phyloP scores from a whole-genome alignment of 768 basidiomycete genomes.

The Cantharellus anzutake region DNA sequence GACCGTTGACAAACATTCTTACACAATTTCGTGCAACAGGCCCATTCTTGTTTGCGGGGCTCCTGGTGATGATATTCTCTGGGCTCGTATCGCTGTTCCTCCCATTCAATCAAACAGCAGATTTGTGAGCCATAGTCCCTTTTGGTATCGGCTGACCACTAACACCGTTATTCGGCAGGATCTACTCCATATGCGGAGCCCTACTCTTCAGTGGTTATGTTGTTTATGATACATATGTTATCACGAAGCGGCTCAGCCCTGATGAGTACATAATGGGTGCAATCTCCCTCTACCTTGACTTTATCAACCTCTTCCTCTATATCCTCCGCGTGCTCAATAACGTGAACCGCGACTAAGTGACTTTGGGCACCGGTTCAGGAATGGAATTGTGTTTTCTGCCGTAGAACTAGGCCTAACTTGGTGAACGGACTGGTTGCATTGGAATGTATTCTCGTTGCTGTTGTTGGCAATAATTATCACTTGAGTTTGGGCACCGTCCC shows the following conservation, averaged over 20 bases:
- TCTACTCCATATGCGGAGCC: slow-evolving; percentile 59
- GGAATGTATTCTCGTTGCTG: too few relatives aligned
- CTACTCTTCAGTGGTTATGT: slow-evolving; percentile 71
- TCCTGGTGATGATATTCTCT: slow-evolving; percentile 52
- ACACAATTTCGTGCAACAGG: neutral
- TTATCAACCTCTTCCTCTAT: slow-evolving; percentile 23
- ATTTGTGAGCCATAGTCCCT: slow-evolving; percentile 24
- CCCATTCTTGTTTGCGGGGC: slow-evolving; percentile 72
- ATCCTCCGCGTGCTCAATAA: slow-evolving; percentile 67
- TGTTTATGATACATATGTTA: slow-evolving; percentile 74
- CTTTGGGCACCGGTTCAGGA: neutral
- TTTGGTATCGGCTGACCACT: neutral
- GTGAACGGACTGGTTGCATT: too few relatives aligned
- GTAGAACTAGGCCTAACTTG: neutral
- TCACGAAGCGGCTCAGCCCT: slow-evolving; percentile 73
- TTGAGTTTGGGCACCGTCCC: too few relatives aligned
- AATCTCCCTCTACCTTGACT: slow-evolving; percentile 82
- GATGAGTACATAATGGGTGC: slow-evolving; percentile 89
- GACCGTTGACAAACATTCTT: neutral
- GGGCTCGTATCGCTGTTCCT: slow-evolving; percentile 71
- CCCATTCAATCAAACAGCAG: slow-evolving; percentile 66
- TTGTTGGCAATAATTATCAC: too few relatives aligned
- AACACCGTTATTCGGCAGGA: slow-evolving; percentile 4
- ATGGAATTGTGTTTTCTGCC: neutral
- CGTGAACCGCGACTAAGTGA: slow-evolving; percentile 16